These are phyloP conservation scores for Xylaria sp. DNA, from an alignment of 2,329 filamentous ascomycete genomes.

Conservation along the genomic window DNA sequence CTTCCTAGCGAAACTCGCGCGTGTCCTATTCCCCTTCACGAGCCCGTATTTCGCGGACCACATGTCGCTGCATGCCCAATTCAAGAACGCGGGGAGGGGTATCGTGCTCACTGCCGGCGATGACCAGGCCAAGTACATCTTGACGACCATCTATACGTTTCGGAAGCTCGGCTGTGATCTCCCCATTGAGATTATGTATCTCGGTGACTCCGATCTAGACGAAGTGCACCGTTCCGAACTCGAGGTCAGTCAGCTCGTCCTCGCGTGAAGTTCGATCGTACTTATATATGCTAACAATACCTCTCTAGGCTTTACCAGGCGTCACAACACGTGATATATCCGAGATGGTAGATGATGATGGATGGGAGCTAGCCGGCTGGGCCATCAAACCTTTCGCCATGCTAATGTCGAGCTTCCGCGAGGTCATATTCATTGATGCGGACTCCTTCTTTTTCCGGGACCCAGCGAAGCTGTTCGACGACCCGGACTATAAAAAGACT, in stretches of 20 bases:
- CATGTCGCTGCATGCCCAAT: constrained; percentile 55
- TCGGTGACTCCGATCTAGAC: constrained; percentile 56
- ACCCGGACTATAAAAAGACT: constrained; percentile 53
- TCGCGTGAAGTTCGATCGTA: background rate
- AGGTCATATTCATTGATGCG: constrained; percentile 59
- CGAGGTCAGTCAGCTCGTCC: constrained; percentile 44
- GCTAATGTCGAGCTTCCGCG: constrained; percentile 57
- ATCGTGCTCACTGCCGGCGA: constrained; percentile 58
- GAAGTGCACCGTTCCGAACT: constrained; percentile 55
- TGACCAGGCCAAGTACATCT: constrained; percentile 54
- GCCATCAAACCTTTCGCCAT: constrained; percentile 59
- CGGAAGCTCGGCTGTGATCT: constrained; percentile 52
- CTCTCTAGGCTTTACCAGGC: constrained; percentile 47
- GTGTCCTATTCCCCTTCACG: constrained; percentile 53
- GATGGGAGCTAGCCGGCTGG: constrained; percentile 58
- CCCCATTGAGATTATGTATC: constrained; percentile 54
- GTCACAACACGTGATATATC: constrained; percentile 57
- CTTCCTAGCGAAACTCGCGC: constrained; percentile 53
- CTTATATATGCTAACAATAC: constrained; percentile 1
- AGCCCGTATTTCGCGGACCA: constrained; percentile 57
- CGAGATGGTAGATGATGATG: constrained; percentile 56
- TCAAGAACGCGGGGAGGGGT: constrained; percentile 54
- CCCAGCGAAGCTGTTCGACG: constrained; percentile 55
- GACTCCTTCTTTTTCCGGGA: constrained; percentile 57
- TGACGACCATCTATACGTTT: constrained; percentile 55